phyloP scores from a whole-genome alignment of 164 flowering plant genomes.

The Aristolochia californica region DNA sequence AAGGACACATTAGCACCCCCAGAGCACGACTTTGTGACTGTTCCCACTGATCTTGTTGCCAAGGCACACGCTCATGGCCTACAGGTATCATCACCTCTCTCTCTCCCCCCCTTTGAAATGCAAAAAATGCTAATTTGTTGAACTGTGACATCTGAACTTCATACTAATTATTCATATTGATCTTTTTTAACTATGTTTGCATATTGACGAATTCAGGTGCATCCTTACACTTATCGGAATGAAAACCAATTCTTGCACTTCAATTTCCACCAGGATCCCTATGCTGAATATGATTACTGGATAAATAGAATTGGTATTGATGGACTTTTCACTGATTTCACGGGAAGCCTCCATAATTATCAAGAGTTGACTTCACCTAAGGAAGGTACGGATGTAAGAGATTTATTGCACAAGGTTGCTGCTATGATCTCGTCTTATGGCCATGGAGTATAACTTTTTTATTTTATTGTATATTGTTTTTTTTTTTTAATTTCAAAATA shows the following conservation, averaged over 20 bases:
- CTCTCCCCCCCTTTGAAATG: neutral
- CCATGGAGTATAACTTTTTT: neutral
- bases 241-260: slow-evolving; percentile 59
- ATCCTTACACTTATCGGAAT: slow-evolving; percentile 84
- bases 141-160: too few species aligned
- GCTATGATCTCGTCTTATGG: slow-evolving; percentile 13
- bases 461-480: neutral
- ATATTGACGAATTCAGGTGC: slow-evolving; percentile 45
- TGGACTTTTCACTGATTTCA: slow-evolving; percentile 91
- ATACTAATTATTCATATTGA: too few species aligned
- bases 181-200: too few species aligned
- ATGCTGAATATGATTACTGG: slow-evolving; percentile 77
- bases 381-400: slow-evolving; percentile 14
- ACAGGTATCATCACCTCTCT: slow-evolving; percentile 38
- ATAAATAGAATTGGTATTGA: slow-evolving; percentile 71
- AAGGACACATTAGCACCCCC: slow-evolving; percentile 81
- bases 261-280: slow-evolving; percentile 76
- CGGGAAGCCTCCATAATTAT: slow-evolving; percentile 72
- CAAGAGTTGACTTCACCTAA: slow-evolving; percentile 54
- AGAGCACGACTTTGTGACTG: slow-evolving; percentile 37
- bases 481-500: too few species aligned
- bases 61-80: slow-evolving; percentile 74
- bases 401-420: slow-evolving; percentile 44
- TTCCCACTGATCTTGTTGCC: slow-evolving; percentile 82
- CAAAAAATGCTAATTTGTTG: too few species aligned